Conservation (phyloP, 768 basidiomycete species). For the Tricholoma furcatifolium region DNA sequence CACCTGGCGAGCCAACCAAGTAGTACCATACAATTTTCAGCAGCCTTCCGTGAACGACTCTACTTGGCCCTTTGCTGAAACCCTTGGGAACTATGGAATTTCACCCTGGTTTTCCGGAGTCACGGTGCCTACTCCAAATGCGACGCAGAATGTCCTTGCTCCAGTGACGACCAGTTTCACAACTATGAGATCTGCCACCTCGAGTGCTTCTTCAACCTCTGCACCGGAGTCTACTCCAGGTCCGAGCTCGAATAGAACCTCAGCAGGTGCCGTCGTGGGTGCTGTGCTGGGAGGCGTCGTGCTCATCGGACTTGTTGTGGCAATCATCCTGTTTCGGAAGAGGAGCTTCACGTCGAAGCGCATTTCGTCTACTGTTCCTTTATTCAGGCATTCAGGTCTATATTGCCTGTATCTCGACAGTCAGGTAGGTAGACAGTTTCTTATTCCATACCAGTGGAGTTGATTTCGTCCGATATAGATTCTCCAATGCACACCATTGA, state of each 20-base stretch:
- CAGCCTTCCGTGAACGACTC: constrained; percentile 18
- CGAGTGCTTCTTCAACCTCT: not conserved
- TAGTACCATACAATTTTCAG: constrained; percentile 22
- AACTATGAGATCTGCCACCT: not conserved
- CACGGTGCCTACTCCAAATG: not conserved
- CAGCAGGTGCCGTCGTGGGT: not conserved
- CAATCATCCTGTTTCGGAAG: not conserved
- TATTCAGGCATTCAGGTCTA: not conserved
- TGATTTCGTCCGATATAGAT: not conserved
- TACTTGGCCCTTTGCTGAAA: constrained; percentile 18
- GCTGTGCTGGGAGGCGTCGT: not conserved
- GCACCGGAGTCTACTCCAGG: not conserved
- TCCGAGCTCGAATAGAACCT: no score
- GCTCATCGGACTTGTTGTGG: not conserved
- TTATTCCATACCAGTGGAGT: no score
- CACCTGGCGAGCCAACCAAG: constrained; percentile 22
- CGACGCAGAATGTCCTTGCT: not conserved
- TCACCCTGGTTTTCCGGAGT: constrained; percentile 15
- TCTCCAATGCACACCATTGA: not conserved
- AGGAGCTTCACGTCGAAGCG: not conserved
- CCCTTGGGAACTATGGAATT: constrained; percentile 20
- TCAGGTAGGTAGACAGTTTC: no score
- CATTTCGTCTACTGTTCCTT: not conserved
- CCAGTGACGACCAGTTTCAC: not conserved
- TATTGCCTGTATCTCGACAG: no score